phyloP scores from a whole-genome alignment of 2,329 filamentous ascomycete species.

The Knufia petricola region DNA sequence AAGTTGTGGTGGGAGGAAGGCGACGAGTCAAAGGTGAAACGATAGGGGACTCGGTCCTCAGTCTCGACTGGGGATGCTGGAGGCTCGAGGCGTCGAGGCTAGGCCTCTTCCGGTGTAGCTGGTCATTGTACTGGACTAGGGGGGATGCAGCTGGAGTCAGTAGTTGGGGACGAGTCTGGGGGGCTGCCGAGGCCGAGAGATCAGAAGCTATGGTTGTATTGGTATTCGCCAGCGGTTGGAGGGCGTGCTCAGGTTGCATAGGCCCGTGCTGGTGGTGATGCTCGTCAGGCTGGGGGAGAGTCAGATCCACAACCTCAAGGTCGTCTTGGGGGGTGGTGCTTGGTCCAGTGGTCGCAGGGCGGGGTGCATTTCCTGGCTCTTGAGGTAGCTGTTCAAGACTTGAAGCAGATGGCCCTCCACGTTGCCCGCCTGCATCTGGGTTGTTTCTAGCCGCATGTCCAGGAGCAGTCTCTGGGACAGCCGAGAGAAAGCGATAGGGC shows the following conservation, averaged over 20 bases:
- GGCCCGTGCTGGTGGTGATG: no score
- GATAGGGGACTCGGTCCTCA: neutral
- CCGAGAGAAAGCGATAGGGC: neutral
- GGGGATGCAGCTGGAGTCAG: slow-evolving; percentile 3
- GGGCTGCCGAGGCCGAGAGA: neutral
- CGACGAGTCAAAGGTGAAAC: neutral
- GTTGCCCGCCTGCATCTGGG: neutral
- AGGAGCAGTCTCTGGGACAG: neutral
- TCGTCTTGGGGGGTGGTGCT: neutral
- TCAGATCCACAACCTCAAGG: slow-evolving; percentile 6
- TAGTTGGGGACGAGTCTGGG: neutral
- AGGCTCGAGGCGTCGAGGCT: neutral
- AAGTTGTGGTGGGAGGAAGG: neutral
- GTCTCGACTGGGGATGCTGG: neutral
- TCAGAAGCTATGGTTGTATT: neutral
- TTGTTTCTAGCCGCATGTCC: neutral
- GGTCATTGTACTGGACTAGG: neutral
- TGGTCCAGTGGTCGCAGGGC: neutral
- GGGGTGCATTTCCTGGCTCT: neutral
- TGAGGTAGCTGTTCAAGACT: neutral
- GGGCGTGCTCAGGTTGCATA: no score
- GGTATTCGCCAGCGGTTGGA: no score
- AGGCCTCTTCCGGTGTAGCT: slow-evolving; percentile 1
- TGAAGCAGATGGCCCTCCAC: neutral
- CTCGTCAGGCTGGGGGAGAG: neutral